A percentile compares a stretch with the other conserved stretches of the same genome.
Conservation (phyloP, 2,329 filamentous ascomycete species). For the Xylaria sp. region DNA sequence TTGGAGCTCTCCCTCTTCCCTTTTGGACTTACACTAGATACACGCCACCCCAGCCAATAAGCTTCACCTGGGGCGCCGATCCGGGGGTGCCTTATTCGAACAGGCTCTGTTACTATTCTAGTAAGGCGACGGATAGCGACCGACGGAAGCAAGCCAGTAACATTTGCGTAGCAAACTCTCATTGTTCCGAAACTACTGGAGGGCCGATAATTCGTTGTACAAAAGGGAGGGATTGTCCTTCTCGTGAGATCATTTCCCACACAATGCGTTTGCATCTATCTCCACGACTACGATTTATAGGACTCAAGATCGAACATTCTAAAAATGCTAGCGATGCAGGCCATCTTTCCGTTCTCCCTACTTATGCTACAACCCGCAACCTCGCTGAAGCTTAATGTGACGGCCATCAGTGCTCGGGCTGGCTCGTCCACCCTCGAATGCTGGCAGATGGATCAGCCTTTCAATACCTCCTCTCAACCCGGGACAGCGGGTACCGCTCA, state of each 20-base stretch:
- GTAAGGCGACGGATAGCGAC: neutral
- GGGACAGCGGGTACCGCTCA: conserved; percentile 42
- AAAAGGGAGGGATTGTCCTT: conserved; percentile 12
- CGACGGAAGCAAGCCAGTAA: neutral
- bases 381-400: conserved; percentile 45
- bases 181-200: neutral
- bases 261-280: too few relatives aligned
- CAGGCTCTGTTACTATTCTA: too few relatives aligned
- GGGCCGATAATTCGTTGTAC: conserved; percentile 4
- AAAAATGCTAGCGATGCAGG: conserved; percentile 6
- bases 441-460: conserved; percentile 48
- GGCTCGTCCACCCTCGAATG: conserved; percentile 50
- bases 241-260: neutral
- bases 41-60: too few relatives aligned
- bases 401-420: conserved; percentile 44
- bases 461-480: conserved; percentile 41
- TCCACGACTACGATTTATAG: neutral
- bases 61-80: too few relatives aligned
- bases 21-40: too few relatives aligned
- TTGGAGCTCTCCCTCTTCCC: too few relatives aligned
- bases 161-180: neutral
- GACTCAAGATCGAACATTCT: neutral
- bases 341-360: conserved; percentile 1
- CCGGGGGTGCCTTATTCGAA: too few relatives aligned
- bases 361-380: conserved; percentile 1